Evolutionary conservation across 2,329 filamentous ascomycete genomes (phyloP), one percentile per base, ranked within the genome.

Genomic region (Apiospora malaysiana): DNA sequence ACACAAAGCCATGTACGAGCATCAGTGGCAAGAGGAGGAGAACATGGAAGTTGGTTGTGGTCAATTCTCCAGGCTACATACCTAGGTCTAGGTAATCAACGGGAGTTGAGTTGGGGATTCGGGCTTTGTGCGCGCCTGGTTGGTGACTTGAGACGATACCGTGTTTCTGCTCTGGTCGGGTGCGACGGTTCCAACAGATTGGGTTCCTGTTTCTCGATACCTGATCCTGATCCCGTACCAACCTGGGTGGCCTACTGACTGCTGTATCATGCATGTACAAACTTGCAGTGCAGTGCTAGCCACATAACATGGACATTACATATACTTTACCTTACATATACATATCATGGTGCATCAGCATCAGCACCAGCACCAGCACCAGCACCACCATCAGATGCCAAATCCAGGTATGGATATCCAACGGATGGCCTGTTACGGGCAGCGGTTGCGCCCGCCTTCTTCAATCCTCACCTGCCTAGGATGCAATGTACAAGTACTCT

Each of bases 141-240:
- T 40, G 56, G 32, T 10, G 56, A 63, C 9, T 63, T 63, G 32
- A 63, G 56, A 63, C 56, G 56, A 63, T 63, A 40, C 32, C 21
- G 45, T 63, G 56, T 63, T 63, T 63, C 56, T 63, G 56, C 56
- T 63, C 9, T 63, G 56, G 56, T 63, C 27, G 56, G 56, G 56
- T 63, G 56, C 56, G 56, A 63, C 56, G 56, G 56, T 63, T 63
- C 56, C 56, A 63, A 40, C 51, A 63, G 56, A 63, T 63, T 63
- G 56, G 56, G 56, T 63, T 63, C 56, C 32, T 63, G 32, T 63
- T 63, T 63, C 51, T 59, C 51, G 56, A 63, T 63, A 63, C 51
- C 51, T 59, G 51, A 37, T 59, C 56, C 56, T 40, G 32, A 14
- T 5, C 56, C 27, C 40, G 56, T 59, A 21, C 18, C 18, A 23